Percentiles rank a stretch among this genome's conserved stretches.
These are phyloP conservation scores for Furcasterigmium sp. DNA, from an alignment of 2,329 filamentous ascomycete genomes.

Conservation along the genomic window DNA sequence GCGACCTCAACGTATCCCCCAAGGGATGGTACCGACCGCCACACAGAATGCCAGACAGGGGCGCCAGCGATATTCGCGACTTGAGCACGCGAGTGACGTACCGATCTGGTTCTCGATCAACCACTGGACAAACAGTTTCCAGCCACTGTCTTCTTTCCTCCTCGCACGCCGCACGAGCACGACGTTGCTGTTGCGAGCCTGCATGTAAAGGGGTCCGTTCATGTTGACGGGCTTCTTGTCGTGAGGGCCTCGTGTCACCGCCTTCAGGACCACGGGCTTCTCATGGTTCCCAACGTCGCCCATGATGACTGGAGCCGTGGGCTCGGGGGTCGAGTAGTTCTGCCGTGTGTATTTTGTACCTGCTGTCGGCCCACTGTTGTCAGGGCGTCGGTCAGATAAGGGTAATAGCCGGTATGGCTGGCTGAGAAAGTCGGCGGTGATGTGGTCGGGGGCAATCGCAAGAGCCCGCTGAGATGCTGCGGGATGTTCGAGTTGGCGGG, in stretches of 20 bases:
- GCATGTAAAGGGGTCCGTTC: constrained; percentile 55
- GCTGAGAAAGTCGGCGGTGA: too few species aligned
- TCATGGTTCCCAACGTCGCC: constrained; percentile 8
- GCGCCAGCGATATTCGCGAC: constrained; percentile 1
- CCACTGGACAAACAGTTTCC: constrained; percentile 59
- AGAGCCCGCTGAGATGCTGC: too few species aligned
- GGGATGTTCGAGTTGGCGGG: too few species aligned
- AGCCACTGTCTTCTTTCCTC: constrained; percentile 56
- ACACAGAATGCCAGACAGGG: too few species aligned
- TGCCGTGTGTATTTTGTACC: too few species aligned
- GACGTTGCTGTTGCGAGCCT: constrained; percentile 41
- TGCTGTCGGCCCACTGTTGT: neutral
- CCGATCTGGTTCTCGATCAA: constrained; percentile 77
- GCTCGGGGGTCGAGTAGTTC: too few species aligned
- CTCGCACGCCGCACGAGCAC: constrained; percentile 53
- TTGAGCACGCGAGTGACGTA: constrained; percentile 36
- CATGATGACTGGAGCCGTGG: constrained; percentile 3
- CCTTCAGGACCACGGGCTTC: constrained; percentile 6
- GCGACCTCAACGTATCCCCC: too few species aligned
- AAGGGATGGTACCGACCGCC: too few species aligned
- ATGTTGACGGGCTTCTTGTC: constrained; percentile 27
- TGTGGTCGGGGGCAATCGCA: too few species aligned
- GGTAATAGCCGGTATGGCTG: too few species aligned
- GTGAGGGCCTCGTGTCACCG: constrained; percentile 1
- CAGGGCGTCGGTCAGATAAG: neutral